phyloP scores from a whole-genome alignment of 2,329 filamentous ascomycete genomes.

The Orbilia brochopaga region DNA sequence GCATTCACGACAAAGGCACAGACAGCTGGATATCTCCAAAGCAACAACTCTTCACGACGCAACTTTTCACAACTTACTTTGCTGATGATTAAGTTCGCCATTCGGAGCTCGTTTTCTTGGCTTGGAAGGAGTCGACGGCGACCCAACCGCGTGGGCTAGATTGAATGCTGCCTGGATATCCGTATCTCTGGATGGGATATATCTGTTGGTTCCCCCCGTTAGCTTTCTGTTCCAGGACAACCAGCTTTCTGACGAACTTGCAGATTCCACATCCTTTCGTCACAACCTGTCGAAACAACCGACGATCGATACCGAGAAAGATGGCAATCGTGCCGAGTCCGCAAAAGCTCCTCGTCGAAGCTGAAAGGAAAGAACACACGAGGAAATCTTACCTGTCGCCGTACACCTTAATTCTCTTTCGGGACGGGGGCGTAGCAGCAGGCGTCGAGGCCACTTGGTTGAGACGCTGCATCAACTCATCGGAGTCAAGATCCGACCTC shows the following conservation, averaged over 20 bases:
- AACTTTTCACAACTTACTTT: constrained; percentile 68
- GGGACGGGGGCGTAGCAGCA: constrained; percentile 49
- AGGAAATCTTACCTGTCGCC: constrained; percentile 40
- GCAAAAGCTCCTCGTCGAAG: not conserved
- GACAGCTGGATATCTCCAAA: too few species aligned
- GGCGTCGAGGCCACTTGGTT: constrained; percentile 47
- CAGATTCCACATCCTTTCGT: not conserved
- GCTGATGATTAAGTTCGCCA: constrained; percentile 91
- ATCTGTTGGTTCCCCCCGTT: constrained; percentile 64
- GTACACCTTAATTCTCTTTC: constrained; percentile 51
- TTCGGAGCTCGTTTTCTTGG: constrained; percentile 83
- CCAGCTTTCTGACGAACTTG: constrained; percentile 9
- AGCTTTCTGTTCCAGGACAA: constrained; percentile 7
- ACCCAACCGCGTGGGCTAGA: constrained; percentile 87
- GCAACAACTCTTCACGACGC: constrained; percentile 10
- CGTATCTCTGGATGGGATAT: constrained; percentile 92
- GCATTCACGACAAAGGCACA: constrained; percentile 1
- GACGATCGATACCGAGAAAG: not conserved
- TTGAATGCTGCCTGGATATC: constrained; percentile 93
- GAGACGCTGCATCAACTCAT: constrained; percentile 48
- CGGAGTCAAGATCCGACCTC: constrained; percentile 45
- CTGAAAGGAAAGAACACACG: not conserved
- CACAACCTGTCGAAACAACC: not conserved
- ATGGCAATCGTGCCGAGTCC: not conserved
- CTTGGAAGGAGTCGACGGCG: constrained; percentile 86